phyloP scores from a whole-genome alignment of 2,329 filamentous ascomycete species.

The Aspergillus sclerotialis region DNA sequence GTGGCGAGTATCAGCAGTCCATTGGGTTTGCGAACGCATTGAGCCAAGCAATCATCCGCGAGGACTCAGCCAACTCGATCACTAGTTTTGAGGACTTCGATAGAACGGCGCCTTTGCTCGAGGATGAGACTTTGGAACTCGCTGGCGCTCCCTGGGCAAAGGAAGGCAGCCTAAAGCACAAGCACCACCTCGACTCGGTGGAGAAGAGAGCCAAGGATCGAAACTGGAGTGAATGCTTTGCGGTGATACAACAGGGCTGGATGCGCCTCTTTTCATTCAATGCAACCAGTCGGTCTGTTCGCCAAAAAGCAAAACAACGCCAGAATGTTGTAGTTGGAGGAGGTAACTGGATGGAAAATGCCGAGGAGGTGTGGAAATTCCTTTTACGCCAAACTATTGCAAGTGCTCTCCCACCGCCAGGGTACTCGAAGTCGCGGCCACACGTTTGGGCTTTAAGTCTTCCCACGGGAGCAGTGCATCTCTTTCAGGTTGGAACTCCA shows the following conservation, averaged over 20 bases:
- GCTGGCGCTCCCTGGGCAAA: slow-evolving; percentile 97
- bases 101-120: slow-evolving; percentile 61
- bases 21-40: slow-evolving; percentile 97
- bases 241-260: slow-evolving; percentile 89
- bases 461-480: slow-evolving; percentile 85
- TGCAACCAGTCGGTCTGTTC: slow-evolving; percentile 63
- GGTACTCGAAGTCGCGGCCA: slow-evolving; percentile 83
- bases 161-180: slow-evolving; percentile 91
- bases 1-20: slow-evolving; percentile 84
- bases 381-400: slow-evolving; percentile 86
- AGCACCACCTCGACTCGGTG: slow-evolving; percentile 84
- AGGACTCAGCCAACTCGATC: slow-evolving; percentile 52
- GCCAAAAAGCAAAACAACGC: slow-evolving; percentile 53
- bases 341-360: slow-evolving; percentile 97
- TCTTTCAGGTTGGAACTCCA: slow-evolving; percentile 95
- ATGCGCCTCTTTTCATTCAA: slow-evolving; percentile 92
- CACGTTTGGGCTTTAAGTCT: slow-evolving; percentile 92
- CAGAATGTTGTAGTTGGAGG: slow-evolving; percentile 70
- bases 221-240: slow-evolving; percentile 92
- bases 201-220: slow-evolving; percentile 91
- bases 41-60: slow-evolving; percentile 92
- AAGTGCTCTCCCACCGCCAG: slow-evolving; percentile 79
- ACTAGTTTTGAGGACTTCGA: slow-evolving; percentile 54
- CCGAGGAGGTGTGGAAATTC: slow-evolving; percentile 81
- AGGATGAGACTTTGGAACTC: slow-evolving; percentile 87